Evolutionary conservation across 2,329 filamentous ascomycete species (phyloP), one percentile per base, ranked within the genome.

Genomic region (Apiospora sp.): DNA sequence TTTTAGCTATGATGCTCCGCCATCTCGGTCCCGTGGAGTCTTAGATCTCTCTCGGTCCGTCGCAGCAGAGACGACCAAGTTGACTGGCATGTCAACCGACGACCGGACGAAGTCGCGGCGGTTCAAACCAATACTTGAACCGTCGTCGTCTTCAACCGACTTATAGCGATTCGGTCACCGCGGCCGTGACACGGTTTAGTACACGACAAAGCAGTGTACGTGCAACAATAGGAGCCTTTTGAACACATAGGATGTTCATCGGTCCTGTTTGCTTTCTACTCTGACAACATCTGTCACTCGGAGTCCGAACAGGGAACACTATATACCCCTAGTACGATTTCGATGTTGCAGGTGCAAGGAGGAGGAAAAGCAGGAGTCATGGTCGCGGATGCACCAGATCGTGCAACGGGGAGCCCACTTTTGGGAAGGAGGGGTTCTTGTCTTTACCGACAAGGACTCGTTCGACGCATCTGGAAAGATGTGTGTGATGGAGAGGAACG

Each of bases 401-500:
- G 58, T 64, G 58, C 58, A 22, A 64, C 41, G 58, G 58, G 58
- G 34, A 64, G 34, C 58, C 58, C 58, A 41, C n/a, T 41, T 41
- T n/a, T 41, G 58, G 58, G 58, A 41, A 10, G 58, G 37, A 41
- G 37, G 37, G 58, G 41, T 34, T 64, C 7, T 30, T 64, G 58
- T 41, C 19, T 22, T 13, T 41, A 64, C 34, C 30, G 22, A 19
- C 34, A 64, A 22, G 58, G 58, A 64, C 34, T 68, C 30, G 37
- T 48, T 48, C 46, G 13, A 41, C 37, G 67, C 67, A 46, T 68
- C 46, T 68, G 16, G 67, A 37, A 46, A 49, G 67, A 48, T 68
- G 67, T 30, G 24, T 46, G 67, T 64, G 58, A 68, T 68, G 67
- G 67, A 48, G 67, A 49, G 43, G 67, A 68, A 68, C 67, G 67